These are phyloP conservation scores for Artomyces pyxidatus DNA, from an alignment of 768 basidiomycete species.

Conservation along the genomic window DNA sequence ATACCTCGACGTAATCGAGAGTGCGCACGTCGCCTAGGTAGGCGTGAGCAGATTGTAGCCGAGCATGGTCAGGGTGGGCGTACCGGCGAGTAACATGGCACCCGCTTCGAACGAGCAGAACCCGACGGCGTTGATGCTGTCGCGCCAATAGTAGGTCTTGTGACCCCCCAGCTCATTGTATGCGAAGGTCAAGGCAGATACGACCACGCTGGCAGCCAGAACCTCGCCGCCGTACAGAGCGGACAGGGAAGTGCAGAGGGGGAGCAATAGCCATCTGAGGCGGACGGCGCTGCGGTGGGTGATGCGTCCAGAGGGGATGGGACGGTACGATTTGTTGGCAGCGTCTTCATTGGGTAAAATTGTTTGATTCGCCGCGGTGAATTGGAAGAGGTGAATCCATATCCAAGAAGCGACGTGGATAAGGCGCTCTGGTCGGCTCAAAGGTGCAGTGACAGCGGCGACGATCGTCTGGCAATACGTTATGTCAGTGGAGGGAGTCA, in stretches of 20 bases:
- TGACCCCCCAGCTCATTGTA: constrained; percentile 22
- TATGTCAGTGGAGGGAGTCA: no score
- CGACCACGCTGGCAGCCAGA: constrained; percentile 9
- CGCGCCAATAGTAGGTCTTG: constrained; percentile 24
- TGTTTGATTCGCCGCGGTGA: constrained; percentile 25
- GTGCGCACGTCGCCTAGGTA: constrained; percentile 3
- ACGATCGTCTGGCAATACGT: constrained; percentile 17
- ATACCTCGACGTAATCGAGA: constrained; percentile 22
- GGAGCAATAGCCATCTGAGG: constrained; percentile 23
- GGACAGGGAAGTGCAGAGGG: constrained; percentile 20
- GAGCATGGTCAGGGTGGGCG: constrained; percentile 3
- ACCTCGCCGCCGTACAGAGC: constrained; percentile 11
- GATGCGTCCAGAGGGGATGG: constrained; percentile 26
- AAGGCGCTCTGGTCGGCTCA: constrained; percentile 3
- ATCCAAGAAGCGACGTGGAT: constrained; percentile 19
- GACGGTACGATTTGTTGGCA: constrained; percentile 25
- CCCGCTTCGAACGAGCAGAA: constrained; percentile 31
- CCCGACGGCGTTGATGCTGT: constrained; percentile 28
- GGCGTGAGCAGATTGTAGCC: background rate
- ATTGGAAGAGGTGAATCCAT: constrained; percentile 25
- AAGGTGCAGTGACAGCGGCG: constrained; percentile 12
- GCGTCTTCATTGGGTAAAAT: constrained; percentile 20
- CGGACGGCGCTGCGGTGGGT: constrained; percentile 10
- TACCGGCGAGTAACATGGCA: constrained; percentile 28
- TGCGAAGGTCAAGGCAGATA: constrained; percentile 14